A percentile compares a stretch with the other conserved stretches of the same genome.
Evolutionary conservation across 768 basidiomycete species (phyloP).

Genomic region (Xanthoconium purpureum): DNA sequence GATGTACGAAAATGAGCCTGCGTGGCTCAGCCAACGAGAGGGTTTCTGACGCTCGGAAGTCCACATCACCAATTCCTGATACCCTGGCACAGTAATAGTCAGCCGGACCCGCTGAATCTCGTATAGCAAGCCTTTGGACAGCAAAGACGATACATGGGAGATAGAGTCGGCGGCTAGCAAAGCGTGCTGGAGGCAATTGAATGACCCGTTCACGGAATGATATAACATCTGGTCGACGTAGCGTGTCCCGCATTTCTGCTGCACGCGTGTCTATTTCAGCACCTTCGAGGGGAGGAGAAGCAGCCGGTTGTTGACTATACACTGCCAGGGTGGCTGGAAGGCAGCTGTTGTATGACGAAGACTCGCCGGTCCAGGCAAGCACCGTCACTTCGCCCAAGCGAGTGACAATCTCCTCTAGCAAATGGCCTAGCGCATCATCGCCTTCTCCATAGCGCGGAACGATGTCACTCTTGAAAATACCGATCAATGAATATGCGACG

Average conservation of each 20-base stretch:
- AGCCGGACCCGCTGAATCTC: neutral
- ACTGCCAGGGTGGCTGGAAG: constrained; percentile 1
- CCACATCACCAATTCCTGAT: neutral
- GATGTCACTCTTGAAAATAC: constrained; percentile 5
- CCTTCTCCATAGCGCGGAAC: constrained; percentile 7
- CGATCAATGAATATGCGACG: constrained; percentile 7
- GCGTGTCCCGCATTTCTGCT: too few relatives aligned
- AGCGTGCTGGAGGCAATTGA: too few relatives aligned
- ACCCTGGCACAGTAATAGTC: neutral
- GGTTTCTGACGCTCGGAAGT: neutral
- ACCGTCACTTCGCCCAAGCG: constrained; percentile 7
- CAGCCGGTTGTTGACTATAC: neutral
- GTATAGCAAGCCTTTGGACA: neutral
- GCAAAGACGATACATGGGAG: constrained; percentile 3
- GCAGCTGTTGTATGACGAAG: constrained; percentile 15
- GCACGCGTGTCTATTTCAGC: neutral
- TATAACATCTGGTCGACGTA: too few relatives aligned
- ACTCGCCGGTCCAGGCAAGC: constrained; percentile 10
- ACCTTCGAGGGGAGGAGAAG: neutral
- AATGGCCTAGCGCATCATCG: constrained; percentile 1
- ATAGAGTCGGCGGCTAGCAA: neutral
- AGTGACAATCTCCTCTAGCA: constrained; percentile 10
- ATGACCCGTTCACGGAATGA: too few relatives aligned
- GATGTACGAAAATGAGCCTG: neutral
- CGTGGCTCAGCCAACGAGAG: neutral